Conservation (phyloP, 1,284 basidiomycete genomes). For the Ustanciosporium gigantosporum region DNA sequence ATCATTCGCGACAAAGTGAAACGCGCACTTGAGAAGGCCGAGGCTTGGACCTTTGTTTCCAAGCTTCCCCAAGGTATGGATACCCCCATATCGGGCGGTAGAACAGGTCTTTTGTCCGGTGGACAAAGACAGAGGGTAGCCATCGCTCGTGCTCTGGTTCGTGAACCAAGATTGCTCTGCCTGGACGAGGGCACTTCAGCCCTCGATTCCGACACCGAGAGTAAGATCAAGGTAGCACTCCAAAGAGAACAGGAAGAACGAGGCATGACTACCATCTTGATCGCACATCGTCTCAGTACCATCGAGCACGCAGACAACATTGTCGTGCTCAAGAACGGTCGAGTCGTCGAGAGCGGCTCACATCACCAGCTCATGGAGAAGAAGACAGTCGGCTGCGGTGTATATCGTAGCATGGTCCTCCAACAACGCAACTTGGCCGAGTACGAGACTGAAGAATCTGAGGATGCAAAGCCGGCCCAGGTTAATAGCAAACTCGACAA, state of each 20-base stretch:
- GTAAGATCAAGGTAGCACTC: constrained; percentile 50
- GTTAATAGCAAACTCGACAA: too few species aligned
- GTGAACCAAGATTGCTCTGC: constrained; percentile 50
- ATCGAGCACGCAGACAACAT: constrained; percentile 57
- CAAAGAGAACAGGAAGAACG: constrained; percentile 50
- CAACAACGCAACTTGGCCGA: constrained; percentile 42
- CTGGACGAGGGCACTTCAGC: constrained; percentile 59
- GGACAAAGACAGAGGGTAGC: constrained; percentile 58
- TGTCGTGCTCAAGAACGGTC: constrained; percentile 49
- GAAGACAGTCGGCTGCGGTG: constrained; percentile 5
- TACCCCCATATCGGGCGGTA: constrained; percentile 60
- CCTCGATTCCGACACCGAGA: constrained; percentile 55
- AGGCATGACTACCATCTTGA: constrained; percentile 56
- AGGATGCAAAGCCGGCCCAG: too few species aligned
- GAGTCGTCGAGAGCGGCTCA: constrained; percentile 51
- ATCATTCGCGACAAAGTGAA: constrained; percentile 56
- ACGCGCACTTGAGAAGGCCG: constrained; percentile 58
- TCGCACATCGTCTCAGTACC: constrained; percentile 59
- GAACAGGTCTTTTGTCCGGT: constrained; percentile 57
- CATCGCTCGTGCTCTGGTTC: constrained; percentile 56
- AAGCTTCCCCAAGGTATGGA: constrained; percentile 61
- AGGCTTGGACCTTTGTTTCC: constrained; percentile 62
- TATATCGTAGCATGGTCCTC: constrained; percentile 54
- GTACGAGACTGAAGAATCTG: constrained; percentile 14
- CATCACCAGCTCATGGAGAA: constrained; percentile 47